Evolutionary conservation across 371 early-diverging fungal species (phyloP), one percentile per base, ranked within the genome.

Genomic region (Zancudomyces culisetae): DNA sequence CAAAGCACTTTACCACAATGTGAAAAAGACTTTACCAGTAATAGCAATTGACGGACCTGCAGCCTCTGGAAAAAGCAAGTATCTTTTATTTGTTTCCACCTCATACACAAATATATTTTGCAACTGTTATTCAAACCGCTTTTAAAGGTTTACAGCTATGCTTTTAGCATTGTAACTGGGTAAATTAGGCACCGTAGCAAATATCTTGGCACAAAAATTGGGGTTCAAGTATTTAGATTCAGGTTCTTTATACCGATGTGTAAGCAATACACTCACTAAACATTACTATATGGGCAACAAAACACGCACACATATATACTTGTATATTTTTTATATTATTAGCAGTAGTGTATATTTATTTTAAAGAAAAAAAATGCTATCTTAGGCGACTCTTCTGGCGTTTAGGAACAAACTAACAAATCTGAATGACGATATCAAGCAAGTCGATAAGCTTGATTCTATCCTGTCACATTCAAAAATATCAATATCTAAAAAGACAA

Each of bases 21-120:
- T n/a, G n/a, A n/a, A n/a, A n/a, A n/a, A n/a, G n/a, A n/a, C n/a
- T n/a, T n/a, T n/a, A n/a, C n/a, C n/a, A n/a, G n/a, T n/a, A 22
- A 26, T 91, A 45, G 90, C 94, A 27, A 90, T 93, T 43, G 94
- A 93, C 71, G 94, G 94, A 0, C 90, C 91, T 4, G 87, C 89
- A 13, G 94, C 87, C 12, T 79, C 81, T 13, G 94, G 94, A 46
- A 93, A 93, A 70, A 88, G 89, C 75, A 68, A n/a, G 48, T n/a
- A n/a, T n/a, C n/a, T n/a, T n/a, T n/a, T n/a, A n/a, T n/a, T n/a
- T n/a, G n/a, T n/a, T n/a, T n/a, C n/a, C n/a, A n/a, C n/a, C n/a
- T n/a, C n/a, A n/a, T n/a, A n/a, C n/a, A n/a, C n/a, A n/a, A n/a
- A n/a, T n/a, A n/a, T n/a, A n/a, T n/a, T n/a, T n/a, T n/a, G n/a